phyloP scores from a whole-genome alignment of 805 yeast species.

The Saccharomycopsis sp. region DNA sequence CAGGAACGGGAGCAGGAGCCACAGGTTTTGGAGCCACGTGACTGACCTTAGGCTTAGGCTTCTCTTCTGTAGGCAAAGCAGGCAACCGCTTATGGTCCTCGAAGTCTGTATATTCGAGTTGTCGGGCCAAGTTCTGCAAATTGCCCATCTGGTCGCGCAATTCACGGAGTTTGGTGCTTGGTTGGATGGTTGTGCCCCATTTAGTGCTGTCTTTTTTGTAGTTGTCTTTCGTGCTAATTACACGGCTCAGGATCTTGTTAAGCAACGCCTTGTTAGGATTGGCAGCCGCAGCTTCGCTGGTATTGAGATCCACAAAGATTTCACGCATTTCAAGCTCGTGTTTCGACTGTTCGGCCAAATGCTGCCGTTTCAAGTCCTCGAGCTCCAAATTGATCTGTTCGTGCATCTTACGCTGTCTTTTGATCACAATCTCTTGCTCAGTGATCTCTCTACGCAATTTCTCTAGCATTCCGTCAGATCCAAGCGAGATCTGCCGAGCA shows the following conservation, averaged over 20 bases:
- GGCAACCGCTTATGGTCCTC: constrained; percentile 36
- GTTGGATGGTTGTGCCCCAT: constrained; percentile 57
- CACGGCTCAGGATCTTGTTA: constrained; percentile 26
- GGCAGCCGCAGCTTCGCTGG: constrained; percentile 26
- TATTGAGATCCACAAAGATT: constrained; percentile 56
- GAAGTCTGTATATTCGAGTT: constrained; percentile 80
- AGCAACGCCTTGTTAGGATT: not conserved
- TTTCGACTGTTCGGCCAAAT: constrained; percentile 58
- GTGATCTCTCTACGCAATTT: constrained; percentile 47
- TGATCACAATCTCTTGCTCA: constrained; percentile 53
- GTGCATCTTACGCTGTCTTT: constrained; percentile 44
- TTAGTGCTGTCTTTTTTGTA: constrained; percentile 30
- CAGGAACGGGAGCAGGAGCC: constrained; percentile 18
- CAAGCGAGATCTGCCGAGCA: constrained; percentile 46
- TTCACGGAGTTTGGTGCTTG: constrained; percentile 66
- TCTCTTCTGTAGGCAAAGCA: constrained; percentile 21
- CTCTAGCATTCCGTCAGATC: constrained; percentile 60
- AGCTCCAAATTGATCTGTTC: constrained; percentile 38
- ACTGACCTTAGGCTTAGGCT: not conserved
- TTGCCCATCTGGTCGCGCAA: constrained; percentile 80
- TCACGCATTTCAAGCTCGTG: constrained; percentile 75
- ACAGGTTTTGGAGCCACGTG: constrained; percentile 9
- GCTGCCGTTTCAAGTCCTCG: constrained; percentile 32
- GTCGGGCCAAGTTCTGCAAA: constrained; percentile 76
- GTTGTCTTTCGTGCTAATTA: constrained; percentile 32